These are phyloP conservation scores for Quercus wislizeni DNA, from an alignment of 306 rosid genomes.

Conservation along the genomic window DNA sequence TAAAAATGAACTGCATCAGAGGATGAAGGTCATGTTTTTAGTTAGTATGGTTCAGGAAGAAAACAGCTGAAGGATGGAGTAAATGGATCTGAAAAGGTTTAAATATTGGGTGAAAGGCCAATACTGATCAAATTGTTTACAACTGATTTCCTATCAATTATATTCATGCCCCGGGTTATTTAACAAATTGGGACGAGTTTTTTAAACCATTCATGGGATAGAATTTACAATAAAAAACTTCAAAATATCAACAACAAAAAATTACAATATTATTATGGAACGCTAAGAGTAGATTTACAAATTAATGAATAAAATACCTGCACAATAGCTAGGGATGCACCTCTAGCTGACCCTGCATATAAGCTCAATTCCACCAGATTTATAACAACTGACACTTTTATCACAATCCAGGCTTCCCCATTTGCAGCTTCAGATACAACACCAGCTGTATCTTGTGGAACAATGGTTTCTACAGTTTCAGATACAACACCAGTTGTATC, in stretches of 20 bases:
- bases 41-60: too few species aligned
- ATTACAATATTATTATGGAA: background rate
- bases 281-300: background rate
- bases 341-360: slow-evolving; percentile 64
- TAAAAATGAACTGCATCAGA: too few species aligned
- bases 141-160: too few species aligned
- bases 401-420: slow-evolving; percentile 45
- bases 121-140: too few species aligned
- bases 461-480: slow-evolving; percentile 16
- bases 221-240: background rate
- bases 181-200: too few species aligned
- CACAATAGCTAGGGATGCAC: slow-evolving; percentile 82
- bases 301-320: slow-evolving; percentile 50
- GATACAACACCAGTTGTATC: slow-evolving; percentile 40
- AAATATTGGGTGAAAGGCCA: too few species aligned
- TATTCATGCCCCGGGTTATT: too few species aligned
- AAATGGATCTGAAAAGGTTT: too few species aligned
- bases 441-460: slow-evolving; percentile 33
- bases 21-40: too few species aligned
- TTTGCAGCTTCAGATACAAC: slow-evolving; percentile 37
- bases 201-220: too few species aligned
- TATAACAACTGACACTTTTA: slow-evolving; percentile 62
- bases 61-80: too few species aligned
- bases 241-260: background rate
- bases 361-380: slow-evolving; percentile 78